Evolutionary conservation across 371 early-diverging fungal species (phyloP), one percentile per base, ranked within the genome.

Genomic region (Rhizopus delemar): DNA sequence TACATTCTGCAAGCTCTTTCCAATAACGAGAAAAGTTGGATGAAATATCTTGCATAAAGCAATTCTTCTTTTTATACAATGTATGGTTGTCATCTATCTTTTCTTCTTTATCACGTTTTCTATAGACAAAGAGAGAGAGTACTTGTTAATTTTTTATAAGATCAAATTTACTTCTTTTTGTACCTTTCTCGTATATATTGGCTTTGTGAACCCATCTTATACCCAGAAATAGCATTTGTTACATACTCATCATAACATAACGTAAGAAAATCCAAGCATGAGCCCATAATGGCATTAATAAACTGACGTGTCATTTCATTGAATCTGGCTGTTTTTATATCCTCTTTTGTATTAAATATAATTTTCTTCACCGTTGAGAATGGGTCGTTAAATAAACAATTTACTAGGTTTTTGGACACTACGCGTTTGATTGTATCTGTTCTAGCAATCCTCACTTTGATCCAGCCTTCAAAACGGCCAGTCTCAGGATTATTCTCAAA

Each of bases 361-460:
- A 52, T 28, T 9, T 41, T 58, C 46, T 46, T 33, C 8, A 53
- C 29, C 9, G 38, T 38, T 5, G 38, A 46, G 6, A 28, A 39
- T 33, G 54, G 13, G 7, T 49, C 49, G 1, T 49, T 5, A 16
- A 66, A 58, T 36, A 57, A 35, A 7, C 32, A 28, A 2, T 51
- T 29, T 5, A 54, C 22, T 33, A 62, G 31, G 12, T 28, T 13
- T 8, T 34, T 41, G 8, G 53, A 33, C 6, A 58, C 45, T 3
- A 52, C 3, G 1, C 52, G 29, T 7, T 56, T 49, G 6, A 59
- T 51, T 2, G 29, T 7, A 1, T 22, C 51, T 5, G 12, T 28
- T 11, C 29, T 39, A n/a, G 51, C 54, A 1, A 69, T 54, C n/a
- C 61, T 65, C 5, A 62, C 59, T 53, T 69, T 65, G 9, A 69